These are phyloP conservation scores for Angomonas ambiguus DNA, from an alignment of 208 protist species.

Conservation along the genomic window DNA sequence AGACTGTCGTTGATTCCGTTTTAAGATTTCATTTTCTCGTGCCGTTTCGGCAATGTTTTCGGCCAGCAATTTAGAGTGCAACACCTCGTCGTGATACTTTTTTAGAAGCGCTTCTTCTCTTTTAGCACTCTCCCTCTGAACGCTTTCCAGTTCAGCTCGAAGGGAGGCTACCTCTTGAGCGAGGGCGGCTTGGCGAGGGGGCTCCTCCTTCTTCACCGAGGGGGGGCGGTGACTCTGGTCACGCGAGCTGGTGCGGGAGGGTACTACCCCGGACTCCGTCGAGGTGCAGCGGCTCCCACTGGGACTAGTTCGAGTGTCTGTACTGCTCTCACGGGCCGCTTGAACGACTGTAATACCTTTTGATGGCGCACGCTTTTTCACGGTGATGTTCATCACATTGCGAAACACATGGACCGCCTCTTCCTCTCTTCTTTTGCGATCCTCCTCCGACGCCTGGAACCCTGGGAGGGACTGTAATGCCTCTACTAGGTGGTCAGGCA, in stretches of 20 bases:
- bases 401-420: slow-evolving; percentile 25
- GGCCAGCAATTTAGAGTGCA: background rate
- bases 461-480: slow-evolving; percentile 24
- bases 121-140: too few relatives aligned
- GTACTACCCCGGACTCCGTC: too few relatives aligned
- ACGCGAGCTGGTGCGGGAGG: too few relatives aligned
- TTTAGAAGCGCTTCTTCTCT: background rate
- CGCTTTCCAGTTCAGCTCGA: too few relatives aligned
- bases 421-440: slow-evolving; percentile 14
- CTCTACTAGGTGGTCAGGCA: slow-evolving; percentile 40
- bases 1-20: background rate
- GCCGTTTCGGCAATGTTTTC: background rate
- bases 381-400: slow-evolving; percentile 1
- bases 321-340: too few relatives aligned
- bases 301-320: too few relatives aligned
- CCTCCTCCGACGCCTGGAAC: slow-evolving; percentile 21
- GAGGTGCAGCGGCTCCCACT: too few relatives aligned
- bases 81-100: slow-evolving; percentile 6
- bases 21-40: background rate
- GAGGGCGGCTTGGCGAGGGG: too few relatives aligned
- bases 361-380: background rate
- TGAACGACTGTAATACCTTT: too few relatives aligned
- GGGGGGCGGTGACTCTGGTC: too few relatives aligned
- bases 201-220: too few relatives aligned
- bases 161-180: too few relatives aligned